Evolutionary conservation across 352 stramenopile species (phyloP).

Genomic region (Phytophthora pisi): DNA sequence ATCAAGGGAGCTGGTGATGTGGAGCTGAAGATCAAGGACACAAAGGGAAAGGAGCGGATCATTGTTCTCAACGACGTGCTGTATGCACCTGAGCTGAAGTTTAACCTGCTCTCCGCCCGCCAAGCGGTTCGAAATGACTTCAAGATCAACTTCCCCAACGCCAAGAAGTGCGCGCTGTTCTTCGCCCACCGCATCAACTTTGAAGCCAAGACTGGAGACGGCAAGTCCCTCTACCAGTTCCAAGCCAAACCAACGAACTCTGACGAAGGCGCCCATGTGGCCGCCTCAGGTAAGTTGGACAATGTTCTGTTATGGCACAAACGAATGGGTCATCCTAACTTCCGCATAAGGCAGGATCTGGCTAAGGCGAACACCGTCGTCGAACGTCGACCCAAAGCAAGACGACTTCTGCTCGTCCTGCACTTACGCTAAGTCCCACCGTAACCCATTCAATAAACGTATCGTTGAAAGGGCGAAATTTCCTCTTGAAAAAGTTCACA

Average conservation of each 20-base stretch:
- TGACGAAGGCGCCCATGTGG: background rate
- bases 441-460: background rate
- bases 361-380: background rate
- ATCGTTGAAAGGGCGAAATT: background rate
- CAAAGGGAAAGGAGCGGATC: constrained; percentile 4
- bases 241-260: background rate
- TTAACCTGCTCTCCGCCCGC: constrained; percentile 17
- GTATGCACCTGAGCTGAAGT: constrained; percentile 14
- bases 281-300: constrained; percentile 3
- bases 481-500: background rate
- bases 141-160: constrained; percentile 24
- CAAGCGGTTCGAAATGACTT: constrained; percentile 16
- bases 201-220: constrained; percentile 11
- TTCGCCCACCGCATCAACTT: constrained; percentile 13
- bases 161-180: constrained; percentile 25
- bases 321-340: background rate
- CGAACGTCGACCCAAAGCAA: background rate
- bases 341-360: background rate
- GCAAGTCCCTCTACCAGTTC: constrained; percentile 16
- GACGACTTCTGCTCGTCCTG: background rate
- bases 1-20: constrained; percentile 11
- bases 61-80: constrained; percentile 13
- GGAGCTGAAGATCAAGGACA: constrained; percentile 13
- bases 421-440: background rate
- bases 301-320: constrained; percentile 9